phyloP scores from a whole-genome alignment of 164 flowering plant genomes.

The Platanus orientalis region DNA sequence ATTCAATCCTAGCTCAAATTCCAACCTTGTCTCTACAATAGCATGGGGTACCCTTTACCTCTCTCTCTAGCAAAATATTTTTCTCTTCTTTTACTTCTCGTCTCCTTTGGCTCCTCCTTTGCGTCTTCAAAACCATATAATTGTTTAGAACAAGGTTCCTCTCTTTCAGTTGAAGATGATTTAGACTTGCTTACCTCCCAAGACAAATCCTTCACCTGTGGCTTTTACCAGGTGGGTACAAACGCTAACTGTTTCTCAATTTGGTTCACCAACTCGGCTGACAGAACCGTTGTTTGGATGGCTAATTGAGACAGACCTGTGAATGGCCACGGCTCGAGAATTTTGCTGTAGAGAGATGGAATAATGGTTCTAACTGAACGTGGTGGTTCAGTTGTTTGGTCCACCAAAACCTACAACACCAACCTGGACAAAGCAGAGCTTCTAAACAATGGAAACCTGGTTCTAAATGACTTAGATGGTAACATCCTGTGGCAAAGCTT shows the following conservation, averaged over 20 bases:
- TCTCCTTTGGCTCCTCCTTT: too few species aligned
- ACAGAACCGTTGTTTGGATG: constrained; percentile 17
- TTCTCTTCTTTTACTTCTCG: too few species aligned
- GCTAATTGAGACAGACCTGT: constrained; percentile 24
- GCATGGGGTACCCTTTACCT: too few species aligned
- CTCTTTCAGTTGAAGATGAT: too few species aligned
- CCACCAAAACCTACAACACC: constrained; percentile 9
- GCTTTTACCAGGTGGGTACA: constrained; percentile 24
- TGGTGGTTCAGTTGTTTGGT: constrained; percentile 11
- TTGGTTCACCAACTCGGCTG: too few species aligned
- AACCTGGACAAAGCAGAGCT: constrained; percentile 7
- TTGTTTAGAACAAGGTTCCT: too few species aligned
- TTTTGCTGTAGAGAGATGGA: constrained; percentile 4
- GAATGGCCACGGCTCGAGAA: constrained; percentile 12
- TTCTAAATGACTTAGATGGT: constrained; percentile 4
- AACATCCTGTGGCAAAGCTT: constrained; percentile 23
- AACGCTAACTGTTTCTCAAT: constrained; percentile 22
- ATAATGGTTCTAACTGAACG: too few species aligned
- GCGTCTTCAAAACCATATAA: too few species aligned
- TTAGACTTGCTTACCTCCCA: constrained; percentile 17
- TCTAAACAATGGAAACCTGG: constrained; percentile 31
- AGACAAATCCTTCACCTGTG: too few species aligned
- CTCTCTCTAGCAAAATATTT: too few species aligned
- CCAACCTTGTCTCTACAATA: too few species aligned
- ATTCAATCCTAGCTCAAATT: too few species aligned